These are phyloP conservation scores for Epichloe baconii DNA, from an alignment of 2,329 filamentous ascomycete species.

Conservation along the genomic window DNA sequence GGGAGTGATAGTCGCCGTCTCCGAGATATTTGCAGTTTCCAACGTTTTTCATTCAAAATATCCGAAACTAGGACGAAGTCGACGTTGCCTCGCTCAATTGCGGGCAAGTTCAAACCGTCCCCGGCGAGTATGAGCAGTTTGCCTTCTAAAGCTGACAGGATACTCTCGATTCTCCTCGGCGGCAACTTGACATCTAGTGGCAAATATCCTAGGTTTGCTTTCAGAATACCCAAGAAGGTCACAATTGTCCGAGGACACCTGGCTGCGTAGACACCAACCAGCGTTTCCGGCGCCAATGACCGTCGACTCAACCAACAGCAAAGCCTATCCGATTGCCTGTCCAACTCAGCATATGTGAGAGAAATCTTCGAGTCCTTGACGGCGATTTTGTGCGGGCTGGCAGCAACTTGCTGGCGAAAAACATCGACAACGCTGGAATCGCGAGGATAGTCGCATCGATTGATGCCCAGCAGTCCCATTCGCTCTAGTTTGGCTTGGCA, in stretches of 20 bases:
- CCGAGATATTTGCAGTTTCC: neutral
- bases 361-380: constrained; percentile 8
- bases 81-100: neutral
- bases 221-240: constrained; percentile 13
- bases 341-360: constrained; percentile 12
- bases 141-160: constrained; percentile 7
- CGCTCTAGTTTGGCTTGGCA: constrained; percentile 3
- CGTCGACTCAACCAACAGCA: constrained; percentile 7
- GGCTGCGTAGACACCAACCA: constrained; percentile 10
- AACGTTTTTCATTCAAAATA: neutral
- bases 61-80: constrained; percentile 7
- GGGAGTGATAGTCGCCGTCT: neutral
- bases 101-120: neutral
- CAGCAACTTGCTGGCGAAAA: constrained; percentile 11
- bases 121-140: constrained; percentile 9
- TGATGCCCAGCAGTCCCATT: constrained; percentile 9
- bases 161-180: constrained; percentile 7
- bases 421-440: constrained; percentile 13
- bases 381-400: constrained; percentile 6
- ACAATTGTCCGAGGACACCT: constrained; percentile 12
- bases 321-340: constrained; percentile 9
- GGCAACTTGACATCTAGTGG: constrained; percentile 12
- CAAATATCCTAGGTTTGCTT: constrained; percentile 13
- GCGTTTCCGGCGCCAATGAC: constrained; percentile 6
- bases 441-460: constrained; percentile 8